Conservation (phyloP, 805 yeast genomes). For the Saccharomycopsis microspora region DNA sequence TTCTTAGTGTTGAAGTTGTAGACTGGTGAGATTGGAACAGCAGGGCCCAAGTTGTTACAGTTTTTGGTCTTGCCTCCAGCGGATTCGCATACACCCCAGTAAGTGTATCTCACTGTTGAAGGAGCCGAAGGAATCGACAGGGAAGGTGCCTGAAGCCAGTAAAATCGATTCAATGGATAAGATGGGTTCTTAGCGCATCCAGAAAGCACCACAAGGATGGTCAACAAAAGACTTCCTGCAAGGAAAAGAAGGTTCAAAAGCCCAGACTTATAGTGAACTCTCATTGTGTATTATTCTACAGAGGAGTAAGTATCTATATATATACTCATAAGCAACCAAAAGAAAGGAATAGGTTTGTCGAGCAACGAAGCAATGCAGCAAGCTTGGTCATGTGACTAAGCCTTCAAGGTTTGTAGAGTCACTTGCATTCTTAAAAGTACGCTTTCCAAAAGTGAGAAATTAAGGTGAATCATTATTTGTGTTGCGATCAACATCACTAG, state of each 20-base stretch:
- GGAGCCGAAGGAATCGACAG: conserved; percentile 33
- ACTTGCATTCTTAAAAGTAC: too few relatives aligned
- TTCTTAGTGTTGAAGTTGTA: conserved; percentile 48
- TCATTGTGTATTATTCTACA: neutral
- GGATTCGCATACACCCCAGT: conserved; percentile 50
- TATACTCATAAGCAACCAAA: neutral
- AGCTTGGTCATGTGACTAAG: too few relatives aligned
- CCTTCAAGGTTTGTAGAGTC: too few relatives aligned
- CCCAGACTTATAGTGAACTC: conserved; percentile 10
- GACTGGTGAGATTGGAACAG: conserved; percentile 76
- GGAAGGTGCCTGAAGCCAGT: conserved; percentile 76
- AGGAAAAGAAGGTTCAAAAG: conserved; percentile 8
- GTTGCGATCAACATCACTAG: too few relatives aligned
- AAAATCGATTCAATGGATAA: conserved; percentile 54
- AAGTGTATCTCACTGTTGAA: conserved; percentile 61
- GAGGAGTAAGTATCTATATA: neutral
- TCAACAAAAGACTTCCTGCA: conserved; percentile 26
- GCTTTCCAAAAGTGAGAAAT: too few relatives aligned
- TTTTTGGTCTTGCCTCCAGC: conserved; percentile 32
- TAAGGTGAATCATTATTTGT: too few relatives aligned
- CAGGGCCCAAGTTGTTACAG: conserved; percentile 53
- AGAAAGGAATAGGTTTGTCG: neutral
- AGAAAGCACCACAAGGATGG: conserved; percentile 50
- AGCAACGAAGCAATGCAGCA: too few relatives aligned
- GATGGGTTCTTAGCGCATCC: conserved; percentile 38